phyloP scores from a whole-genome alignment of 1,284 basidiomycete genomes.

The Cystodermella granulosa region DNA sequence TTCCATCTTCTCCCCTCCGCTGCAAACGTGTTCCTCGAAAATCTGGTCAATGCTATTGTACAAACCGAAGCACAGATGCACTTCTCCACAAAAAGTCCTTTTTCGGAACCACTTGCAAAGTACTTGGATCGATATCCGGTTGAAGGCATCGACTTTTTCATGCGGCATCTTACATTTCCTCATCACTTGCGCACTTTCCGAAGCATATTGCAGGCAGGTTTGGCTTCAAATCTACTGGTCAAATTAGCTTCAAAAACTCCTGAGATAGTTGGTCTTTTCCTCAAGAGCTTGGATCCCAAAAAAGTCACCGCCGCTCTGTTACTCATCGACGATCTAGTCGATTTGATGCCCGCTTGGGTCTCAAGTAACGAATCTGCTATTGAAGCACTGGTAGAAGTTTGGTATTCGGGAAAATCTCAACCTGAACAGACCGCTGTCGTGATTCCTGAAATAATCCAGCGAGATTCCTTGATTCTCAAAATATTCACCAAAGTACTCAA shows the following conservation, averaged over 20 bases:
- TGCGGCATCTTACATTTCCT: constrained; percentile 71
- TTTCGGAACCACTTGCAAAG: constrained; percentile 88
- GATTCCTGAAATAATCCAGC: constrained; percentile 53
- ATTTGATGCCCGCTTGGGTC: constrained; percentile 70
- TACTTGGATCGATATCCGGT: constrained; percentile 88
- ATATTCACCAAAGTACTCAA: constrained; percentile 75
- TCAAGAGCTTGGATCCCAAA: constrained; percentile 53
- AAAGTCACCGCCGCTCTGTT: constrained; percentile 66
- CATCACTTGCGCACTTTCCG: constrained; percentile 76
- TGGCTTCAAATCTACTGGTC: constrained; percentile 72
- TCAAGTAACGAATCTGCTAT: constrained; percentile 60
- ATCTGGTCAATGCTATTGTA: constrained; percentile 84
- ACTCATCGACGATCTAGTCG: constrained; percentile 73
- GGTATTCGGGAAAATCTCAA: constrained; percentile 58
- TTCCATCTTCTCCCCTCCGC: constrained; percentile 93
- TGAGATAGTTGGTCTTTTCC: constrained; percentile 56
- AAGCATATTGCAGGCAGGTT: constrained; percentile 72
- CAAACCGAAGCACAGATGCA: constrained; percentile 90
- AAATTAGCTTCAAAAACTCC: constrained; percentile 68
- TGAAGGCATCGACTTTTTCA: constrained; percentile 82
- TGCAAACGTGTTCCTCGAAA: constrained; percentile 88
- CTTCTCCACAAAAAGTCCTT: constrained; percentile 85
- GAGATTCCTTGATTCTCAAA: constrained; percentile 66
- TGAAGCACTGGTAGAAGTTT: constrained; percentile 66
- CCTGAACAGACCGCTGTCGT: constrained; percentile 46